Evolutionary conservation across 108 stramenopile genomes (phyloP).

Genomic region (Cyclotella kingstonii): DNA sequence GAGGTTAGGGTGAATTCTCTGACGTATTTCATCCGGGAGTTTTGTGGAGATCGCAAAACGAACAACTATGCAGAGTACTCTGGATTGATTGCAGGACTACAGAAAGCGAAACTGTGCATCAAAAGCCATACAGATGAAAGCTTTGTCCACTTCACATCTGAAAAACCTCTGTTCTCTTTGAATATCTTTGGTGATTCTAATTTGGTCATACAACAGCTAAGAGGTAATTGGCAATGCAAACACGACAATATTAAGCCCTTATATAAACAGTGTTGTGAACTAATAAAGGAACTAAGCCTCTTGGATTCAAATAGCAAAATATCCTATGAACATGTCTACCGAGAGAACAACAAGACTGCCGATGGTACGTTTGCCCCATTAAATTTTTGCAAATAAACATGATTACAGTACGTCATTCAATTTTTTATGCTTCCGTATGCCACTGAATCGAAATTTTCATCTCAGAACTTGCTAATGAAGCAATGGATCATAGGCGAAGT

Average conservation of each 20-base stretch:
- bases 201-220: conserved; percentile 72
- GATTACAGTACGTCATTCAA: no score
- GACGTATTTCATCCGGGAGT: conserved; percentile 43
- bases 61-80: conserved; percentile 85
- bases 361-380: conserved; percentile 60
- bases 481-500: conserved; percentile 61
- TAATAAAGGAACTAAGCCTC: neutral
- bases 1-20: conserved; percentile 25
- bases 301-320: neutral
- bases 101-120: conserved; percentile 18
- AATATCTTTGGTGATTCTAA: conserved; percentile 69
- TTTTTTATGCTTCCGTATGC: neutral
- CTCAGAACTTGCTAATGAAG: conserved; percentile 67
- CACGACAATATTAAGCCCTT: conserved; percentile 45
- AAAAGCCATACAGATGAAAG: neutral
- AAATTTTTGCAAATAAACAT: no score
- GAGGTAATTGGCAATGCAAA: conserved; percentile 60
- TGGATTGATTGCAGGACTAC: conserved; percentile 62
- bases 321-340: conserved; percentile 65
- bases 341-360: conserved; percentile 62
- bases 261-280: conserved; percentile 16
- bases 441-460: neutral
- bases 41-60: conserved; percentile 49
- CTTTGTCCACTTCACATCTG: neutral
- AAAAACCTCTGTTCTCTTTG: neutral